Evolutionary conservation across 2,329 filamentous ascomycete species (phyloP), one percentile per base, ranked within the genome.

Genomic region (Fusarium denticulatum): DNA sequence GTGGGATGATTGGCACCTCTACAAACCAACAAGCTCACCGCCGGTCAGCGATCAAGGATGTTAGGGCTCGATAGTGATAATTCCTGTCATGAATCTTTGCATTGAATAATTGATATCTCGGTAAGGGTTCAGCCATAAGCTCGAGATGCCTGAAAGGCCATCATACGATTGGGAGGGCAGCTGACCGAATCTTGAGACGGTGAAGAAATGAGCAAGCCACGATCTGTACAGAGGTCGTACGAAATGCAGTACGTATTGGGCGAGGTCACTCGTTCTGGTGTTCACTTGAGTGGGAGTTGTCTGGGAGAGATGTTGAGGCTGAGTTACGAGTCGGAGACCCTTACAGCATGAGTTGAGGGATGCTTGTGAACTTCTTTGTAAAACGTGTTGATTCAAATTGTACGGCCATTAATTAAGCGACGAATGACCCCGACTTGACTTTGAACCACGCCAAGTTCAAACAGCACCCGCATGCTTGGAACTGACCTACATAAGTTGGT

Each of bases 101-200:
- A 60, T 73, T 63, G 53, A 52, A 55, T 15, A 30, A 56, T 57
- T 30, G 32, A 34, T 18, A 60, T 24, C 28, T 71, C 59, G 56
- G 52, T 67, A 45, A 71, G 50, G 43, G 56, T 47, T 56, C 60
- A 56, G 57, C 28, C 30, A 43, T 49, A 50, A 67, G 50, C 59
- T 60, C 36, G 22, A 42, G 60, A 47, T 68, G 55, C 50, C 49
- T 72, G 72, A 55, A 57, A 57, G 55, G 60, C 12, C 59, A 77
- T 77, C 74, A 75, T 77, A 76, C 72, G 74, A 76, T 68, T 50
- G 43, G 50, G 43, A 55, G 53, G 40, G 57, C 67, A 77, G 74
- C 64, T 77, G 76, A 78, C 74, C 67, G 55, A 71, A 69, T 52
- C 50, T 63, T 56, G 61, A 77, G 72, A 76, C 72, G 71, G 74